Percentiles rank a stretch among this genome's conserved stretches.
Conservation (phyloP, 2,329 filamentous ascomycete genomes). For the Cladobotryum mycophilum region DNA sequence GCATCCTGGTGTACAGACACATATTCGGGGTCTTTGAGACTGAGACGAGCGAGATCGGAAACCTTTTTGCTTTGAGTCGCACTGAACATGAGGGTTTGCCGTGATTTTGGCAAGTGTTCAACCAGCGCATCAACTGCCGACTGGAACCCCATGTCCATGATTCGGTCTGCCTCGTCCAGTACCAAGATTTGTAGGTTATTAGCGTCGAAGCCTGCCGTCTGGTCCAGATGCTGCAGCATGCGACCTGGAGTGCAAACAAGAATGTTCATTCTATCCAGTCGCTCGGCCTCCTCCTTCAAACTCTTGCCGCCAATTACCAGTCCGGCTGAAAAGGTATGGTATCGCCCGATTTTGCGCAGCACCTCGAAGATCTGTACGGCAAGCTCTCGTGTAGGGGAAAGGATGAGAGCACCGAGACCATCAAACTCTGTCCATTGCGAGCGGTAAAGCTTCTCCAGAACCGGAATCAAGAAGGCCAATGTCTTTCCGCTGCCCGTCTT, state of each 20-base stretch:
- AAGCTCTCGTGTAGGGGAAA: slow-evolving; percentile 89
- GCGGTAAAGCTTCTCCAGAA: slow-evolving; percentile 87
- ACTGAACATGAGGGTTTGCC: slow-evolving; percentile 92
- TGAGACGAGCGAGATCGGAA: slow-evolving; percentile 82
- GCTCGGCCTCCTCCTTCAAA: slow-evolving; percentile 77
- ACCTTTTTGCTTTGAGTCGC: slow-evolving; percentile 95
- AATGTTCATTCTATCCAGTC: slow-evolving; percentile 90
- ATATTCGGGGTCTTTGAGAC: slow-evolving; percentile 86
- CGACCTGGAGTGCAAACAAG: slow-evolving; percentile 90
- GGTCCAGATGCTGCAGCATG: slow-evolving; percentile 92
- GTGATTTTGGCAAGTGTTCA: slow-evolving; percentile 76
- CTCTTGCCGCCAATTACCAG: slow-evolving; percentile 91
- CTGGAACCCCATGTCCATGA: slow-evolving; percentile 97
- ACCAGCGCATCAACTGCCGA: slow-evolving; percentile 84
- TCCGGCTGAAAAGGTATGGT: slow-evolving; percentile 87
- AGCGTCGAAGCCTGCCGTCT: slow-evolving; percentile 83
- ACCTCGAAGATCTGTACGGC: slow-evolving; percentile 97
- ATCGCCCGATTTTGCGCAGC: slow-evolving; percentile 77
- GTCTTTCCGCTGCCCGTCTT: slow-evolving; percentile 97
- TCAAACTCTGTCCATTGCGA: slow-evolving; percentile 85
- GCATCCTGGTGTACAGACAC: slow-evolving; percentile 87
- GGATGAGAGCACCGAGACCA: slow-evolving; percentile 84
- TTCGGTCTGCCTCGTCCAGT: slow-evolving; percentile 90
- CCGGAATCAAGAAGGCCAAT: slow-evolving; percentile 82
- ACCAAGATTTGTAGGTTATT: slow-evolving; percentile 90